Evolutionary conservation across 352 stramenopile species (phyloP), one percentile per base, ranked within the genome.

Genomic region (Phytophthora sp.): DNA sequence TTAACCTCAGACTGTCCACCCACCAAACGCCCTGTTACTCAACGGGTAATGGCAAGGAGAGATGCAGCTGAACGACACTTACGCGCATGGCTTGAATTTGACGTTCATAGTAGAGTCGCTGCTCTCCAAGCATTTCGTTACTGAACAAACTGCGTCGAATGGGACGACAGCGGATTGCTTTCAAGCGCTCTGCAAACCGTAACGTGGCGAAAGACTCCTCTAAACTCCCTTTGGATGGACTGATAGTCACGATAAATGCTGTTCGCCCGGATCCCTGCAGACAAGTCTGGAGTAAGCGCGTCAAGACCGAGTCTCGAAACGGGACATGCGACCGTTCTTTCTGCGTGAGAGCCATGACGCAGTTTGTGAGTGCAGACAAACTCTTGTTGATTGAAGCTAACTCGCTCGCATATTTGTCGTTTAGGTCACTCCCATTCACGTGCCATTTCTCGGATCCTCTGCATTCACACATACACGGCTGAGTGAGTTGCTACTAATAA

Each of bases 361-460:
- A 93, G 58, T 88, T 88, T n/a, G 84, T 89, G 24, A 93, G 54
- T 4, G 82, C 79, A 7, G 84, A 89, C 13, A 93, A 71, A 27
- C 80, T 90, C 60, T 89, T 90, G 76, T 93, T 91, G 61, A 89
- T 89, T 9, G 82, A 82, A 6, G 79, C 63, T 16, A 88, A 53
- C 45, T 93, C 84, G 27, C 69, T 75, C 12, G 81, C 80, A 55
- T 90, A 89, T 66, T 82, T 89, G 54, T 88, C 77, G 16, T 53
- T 80, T 18, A 88, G 35, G 1, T 85, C 77, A 42, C 77, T 84
- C 4, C 80, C 82, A 18, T 74, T 73, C 13, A 84, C 66, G 27
- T 88, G 79, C 84, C 81, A 89, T 46, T 90, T 89, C 63, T 91
- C 82, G 3, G 80, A 90, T 18, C 80, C 82, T 36, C 80, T 91